These are phyloP conservation scores for Populus hybrid DNA, from an alignment of 441 rosid genomes.

Conservation along the genomic window DNA sequence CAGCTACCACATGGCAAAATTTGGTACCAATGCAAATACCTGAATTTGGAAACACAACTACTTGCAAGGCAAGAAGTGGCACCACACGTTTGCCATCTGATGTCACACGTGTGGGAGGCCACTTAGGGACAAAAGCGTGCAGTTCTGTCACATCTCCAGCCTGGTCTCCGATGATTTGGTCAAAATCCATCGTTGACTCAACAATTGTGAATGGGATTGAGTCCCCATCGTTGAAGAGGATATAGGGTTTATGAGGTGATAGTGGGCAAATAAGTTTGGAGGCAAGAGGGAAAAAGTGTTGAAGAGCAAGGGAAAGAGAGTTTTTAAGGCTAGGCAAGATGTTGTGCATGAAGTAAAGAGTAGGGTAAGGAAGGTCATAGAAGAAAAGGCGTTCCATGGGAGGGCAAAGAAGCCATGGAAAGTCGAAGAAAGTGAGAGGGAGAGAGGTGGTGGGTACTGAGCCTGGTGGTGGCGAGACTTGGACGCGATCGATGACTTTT, in stretches of 20 bases:
- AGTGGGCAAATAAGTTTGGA: constrained; percentile 32
- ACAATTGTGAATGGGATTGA: constrained; percentile 29
- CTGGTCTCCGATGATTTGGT: constrained; percentile 15
- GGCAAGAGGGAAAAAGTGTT: constrained; percentile 35
- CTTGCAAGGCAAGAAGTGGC: constrained; percentile 39
- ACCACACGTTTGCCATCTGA: not conserved
- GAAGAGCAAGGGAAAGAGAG: constrained; percentile 42
- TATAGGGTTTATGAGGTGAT: constrained; percentile 30
- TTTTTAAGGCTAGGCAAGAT: constrained; percentile 28
- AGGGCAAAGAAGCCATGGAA: constrained; percentile 28
- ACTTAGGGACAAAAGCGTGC: constrained; percentile 26
- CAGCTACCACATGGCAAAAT: too few species aligned
- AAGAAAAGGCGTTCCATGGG: constrained; percentile 37
- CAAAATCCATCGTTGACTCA: constrained; percentile 29
- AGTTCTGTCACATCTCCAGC: constrained; percentile 13
- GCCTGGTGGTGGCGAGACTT: constrained; percentile 30
- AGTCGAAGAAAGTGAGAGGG: constrained; percentile 37
- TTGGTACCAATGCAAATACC: constrained; percentile 48
- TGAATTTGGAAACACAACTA: constrained; percentile 42
- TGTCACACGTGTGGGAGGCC: not conserved
- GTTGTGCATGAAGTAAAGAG: constrained; percentile 22
- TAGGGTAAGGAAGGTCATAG: constrained; percentile 26
- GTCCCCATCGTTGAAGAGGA: constrained; percentile 22
- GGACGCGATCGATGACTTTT: constrained; percentile 13
- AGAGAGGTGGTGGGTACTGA: constrained; percentile 28